A percentile compares a stretch with the other conserved stretches of the same genome.
These are phyloP conservation scores for Neurospora sp. DNA, from an alignment of 2,329 filamentous ascomycete genomes.

Conservation along the genomic window DNA sequence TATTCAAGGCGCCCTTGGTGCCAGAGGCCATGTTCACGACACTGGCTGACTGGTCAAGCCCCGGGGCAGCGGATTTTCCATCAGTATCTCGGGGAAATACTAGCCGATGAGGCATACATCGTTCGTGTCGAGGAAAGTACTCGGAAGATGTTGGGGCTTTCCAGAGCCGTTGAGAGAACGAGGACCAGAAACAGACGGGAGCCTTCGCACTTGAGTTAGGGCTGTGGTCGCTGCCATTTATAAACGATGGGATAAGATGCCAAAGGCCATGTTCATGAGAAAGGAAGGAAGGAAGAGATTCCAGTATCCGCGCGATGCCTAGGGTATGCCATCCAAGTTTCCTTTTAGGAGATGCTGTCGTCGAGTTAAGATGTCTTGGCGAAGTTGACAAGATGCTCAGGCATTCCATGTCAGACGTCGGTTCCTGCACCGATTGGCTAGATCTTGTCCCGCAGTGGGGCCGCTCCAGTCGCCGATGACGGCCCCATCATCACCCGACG, in stretches of 20 bases:
- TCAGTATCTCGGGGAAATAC: neutral
- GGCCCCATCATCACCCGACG: neutral
- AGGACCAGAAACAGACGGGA: neutral
- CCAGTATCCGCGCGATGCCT: neutral
- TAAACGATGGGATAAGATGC: neutral
- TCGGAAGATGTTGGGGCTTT: neutral
- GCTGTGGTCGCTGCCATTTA: neutral
- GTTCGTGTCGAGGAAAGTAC: neutral
- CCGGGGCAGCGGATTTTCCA: neutral
- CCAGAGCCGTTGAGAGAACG: neutral
- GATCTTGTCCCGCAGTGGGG: neutral
- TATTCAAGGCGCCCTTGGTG: neutral
- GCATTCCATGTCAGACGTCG: neutral
- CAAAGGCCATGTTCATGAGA: neutral
- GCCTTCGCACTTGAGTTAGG: neutral
- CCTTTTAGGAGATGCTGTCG: neutral
- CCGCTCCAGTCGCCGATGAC: neutral
- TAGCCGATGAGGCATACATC: neutral
- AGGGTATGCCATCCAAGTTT: neutral
- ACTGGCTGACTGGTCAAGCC: neutral
- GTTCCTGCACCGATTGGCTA: neutral
- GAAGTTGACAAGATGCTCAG: neutral
- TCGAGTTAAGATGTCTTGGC: neutral
- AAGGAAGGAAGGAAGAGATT: neutral
- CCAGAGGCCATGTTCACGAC: neutral